Conservation (phyloP, 805 yeast species). For the Candida rishiriensis region DNA sequence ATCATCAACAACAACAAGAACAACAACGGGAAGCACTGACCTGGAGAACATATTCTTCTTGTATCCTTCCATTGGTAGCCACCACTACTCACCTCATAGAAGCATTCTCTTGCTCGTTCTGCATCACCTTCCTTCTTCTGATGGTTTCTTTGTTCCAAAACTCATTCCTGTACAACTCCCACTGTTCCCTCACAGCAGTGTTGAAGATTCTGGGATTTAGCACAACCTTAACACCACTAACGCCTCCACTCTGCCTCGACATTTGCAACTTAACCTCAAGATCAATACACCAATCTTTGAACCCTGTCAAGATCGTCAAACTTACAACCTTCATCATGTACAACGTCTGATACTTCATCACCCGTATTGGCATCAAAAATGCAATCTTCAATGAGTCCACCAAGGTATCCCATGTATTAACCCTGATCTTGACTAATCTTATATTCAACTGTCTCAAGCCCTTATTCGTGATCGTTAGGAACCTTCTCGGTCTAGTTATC, state of each 20-base stretch:
- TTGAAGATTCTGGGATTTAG: conserved; percentile 78
- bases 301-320: conserved; percentile 5
- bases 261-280: conserved; percentile 20
- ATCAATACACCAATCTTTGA: conserved; percentile 22
- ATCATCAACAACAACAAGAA: too few species aligned
- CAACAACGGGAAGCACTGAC: too few species aligned
- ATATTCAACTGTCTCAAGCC: conserved; percentile 83
- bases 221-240: conserved; percentile 73
- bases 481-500: conserved; percentile 74
- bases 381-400: conserved; percentile 13
- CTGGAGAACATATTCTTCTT: too few species aligned
- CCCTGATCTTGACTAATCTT: conserved; percentile 60
- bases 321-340: conserved; percentile 6
- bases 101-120: conserved; percentile 12
- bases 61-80: too few species aligned
- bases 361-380: conserved; percentile 12
- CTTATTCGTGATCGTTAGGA: conserved; percentile 78
- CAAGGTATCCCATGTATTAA: conserved; percentile 33
- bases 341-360: conserved; percentile 9
- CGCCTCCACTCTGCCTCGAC: conserved; percentile 64
- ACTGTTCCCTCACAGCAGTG: conserved; percentile 81
- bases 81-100: too few species aligned
- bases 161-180: conserved; percentile 92
- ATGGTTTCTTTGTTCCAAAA: conserved; percentile 87
- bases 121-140: conserved; percentile 41